Evolutionary conservation across 345 rosid species (phyloP).

Genomic region (Schrenkiella parvula): DNA sequence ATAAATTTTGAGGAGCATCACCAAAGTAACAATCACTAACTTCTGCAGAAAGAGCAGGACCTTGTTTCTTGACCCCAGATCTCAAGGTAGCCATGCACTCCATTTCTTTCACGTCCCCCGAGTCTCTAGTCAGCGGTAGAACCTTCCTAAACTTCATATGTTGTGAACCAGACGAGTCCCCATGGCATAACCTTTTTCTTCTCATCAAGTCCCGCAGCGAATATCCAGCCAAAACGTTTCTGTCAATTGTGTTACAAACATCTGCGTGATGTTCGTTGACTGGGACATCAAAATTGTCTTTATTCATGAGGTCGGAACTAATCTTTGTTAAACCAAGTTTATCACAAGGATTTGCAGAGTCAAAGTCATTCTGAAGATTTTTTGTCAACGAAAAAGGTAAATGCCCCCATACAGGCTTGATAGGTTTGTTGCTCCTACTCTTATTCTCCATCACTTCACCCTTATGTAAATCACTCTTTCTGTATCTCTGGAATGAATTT

Average conservation of each 20-base stretch:
- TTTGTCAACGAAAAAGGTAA: slow-evolving; percentile 47
- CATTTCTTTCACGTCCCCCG: slow-evolving; percentile 5
- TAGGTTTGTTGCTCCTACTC: slow-evolving; percentile 36
- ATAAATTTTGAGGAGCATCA: slow-evolving; percentile 27
- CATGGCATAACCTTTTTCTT: slow-evolving; percentile 51
- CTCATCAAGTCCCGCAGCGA: slow-evolving; percentile 90
- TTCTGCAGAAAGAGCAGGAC: slow-evolving; percentile 31
- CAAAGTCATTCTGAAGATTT: slow-evolving; percentile 35
- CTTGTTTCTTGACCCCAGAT: slow-evolving; percentile 33
- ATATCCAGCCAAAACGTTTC: slow-evolving; percentile 40
- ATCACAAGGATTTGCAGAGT: slow-evolving; percentile 27
- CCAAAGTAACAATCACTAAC: slow-evolving; percentile 27
- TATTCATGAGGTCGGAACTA: slow-evolving; percentile 26
- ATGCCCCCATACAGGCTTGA: slow-evolving; percentile 57
- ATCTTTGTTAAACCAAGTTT: slow-evolving; percentile 32
- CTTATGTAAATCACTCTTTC: slow-evolving; percentile 35
- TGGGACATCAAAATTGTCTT: slow-evolving; percentile 29
- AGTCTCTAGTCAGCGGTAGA: slow-evolving; percentile 27
- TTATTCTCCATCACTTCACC: slow-evolving; percentile 29
- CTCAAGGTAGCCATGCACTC: slow-evolving; percentile 7
- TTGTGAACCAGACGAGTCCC: slow-evolving; percentile 39
- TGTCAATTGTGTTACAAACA: slow-evolving; percentile 31
- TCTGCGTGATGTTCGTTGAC: slow-evolving; percentile 28
- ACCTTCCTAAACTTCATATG: slow-evolving; percentile 34
- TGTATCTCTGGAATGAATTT: slow-evolving; percentile 39